Percentiles rank a stretch among this genome's conserved stretches.
Conservation (phyloP, 2,329 filamentous ascomycete species). For the Lachnellula subtilissima region DNA sequence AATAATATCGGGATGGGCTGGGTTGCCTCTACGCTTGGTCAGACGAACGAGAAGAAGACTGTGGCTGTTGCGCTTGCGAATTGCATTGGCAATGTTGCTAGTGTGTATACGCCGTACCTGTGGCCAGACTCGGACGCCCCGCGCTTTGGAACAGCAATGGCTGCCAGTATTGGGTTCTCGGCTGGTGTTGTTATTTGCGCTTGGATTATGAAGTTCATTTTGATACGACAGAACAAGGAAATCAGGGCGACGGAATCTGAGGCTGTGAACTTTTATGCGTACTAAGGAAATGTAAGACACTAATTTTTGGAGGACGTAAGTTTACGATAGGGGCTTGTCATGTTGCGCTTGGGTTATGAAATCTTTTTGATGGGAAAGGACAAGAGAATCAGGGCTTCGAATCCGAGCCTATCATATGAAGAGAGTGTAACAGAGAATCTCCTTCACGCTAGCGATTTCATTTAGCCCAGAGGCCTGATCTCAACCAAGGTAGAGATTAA, state of each 20-base stretch:
- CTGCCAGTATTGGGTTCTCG: slow-evolving; percentile 34
- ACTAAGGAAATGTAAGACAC: background rate
- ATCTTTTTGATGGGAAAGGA: no score
- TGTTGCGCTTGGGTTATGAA: no score
- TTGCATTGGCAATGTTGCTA: slow-evolving; percentile 33
- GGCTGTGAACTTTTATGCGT: slow-evolving; percentile 22
- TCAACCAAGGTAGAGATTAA: no score
- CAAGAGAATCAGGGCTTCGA: no score
- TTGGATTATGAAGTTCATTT: slow-evolving; percentile 36
- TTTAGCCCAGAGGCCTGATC: no score
- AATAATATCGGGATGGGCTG: slow-evolving; percentile 16
- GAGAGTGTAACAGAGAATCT: no score
- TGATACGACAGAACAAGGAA: slow-evolving; percentile 34
- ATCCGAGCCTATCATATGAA: no score
- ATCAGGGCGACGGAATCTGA: slow-evolving; percentile 26
- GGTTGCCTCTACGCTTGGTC: slow-evolving; percentile 30
- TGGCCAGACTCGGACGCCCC: slow-evolving; percentile 31
- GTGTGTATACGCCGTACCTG: slow-evolving; percentile 38
- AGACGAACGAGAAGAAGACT: slow-evolving; percentile 37
- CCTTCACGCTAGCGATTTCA: no score
- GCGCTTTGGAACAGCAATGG: slow-evolving; percentile 6
- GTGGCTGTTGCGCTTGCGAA: slow-evolving; percentile 34
- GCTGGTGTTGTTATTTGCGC: slow-evolving; percentile 34
- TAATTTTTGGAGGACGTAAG: no score
- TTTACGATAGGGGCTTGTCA: no score